Base-by-base conservation (phyloP, 495 filamentous ascomycete species). In the Cercophora newfieldiana region DNA sequence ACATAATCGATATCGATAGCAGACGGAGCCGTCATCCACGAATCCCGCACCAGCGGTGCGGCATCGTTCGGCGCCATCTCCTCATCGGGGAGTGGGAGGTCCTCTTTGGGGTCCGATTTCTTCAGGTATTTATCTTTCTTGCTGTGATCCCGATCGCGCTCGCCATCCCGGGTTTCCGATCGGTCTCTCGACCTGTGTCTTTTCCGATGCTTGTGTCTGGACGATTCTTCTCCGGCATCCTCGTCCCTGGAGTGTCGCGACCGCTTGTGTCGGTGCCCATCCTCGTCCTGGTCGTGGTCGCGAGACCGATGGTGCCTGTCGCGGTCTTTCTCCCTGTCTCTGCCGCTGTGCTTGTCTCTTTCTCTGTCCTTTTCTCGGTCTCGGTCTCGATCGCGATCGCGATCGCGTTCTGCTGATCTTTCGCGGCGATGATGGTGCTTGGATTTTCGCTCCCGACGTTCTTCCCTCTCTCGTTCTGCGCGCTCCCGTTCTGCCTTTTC, bases 1-100 rank as follows among this genome's bases (percentile, higher is more conserved):
- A 91, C 88, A 73, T 95, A 97, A 68, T 97, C 93, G 61, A 97
- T 82, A 57, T 94, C 92, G 19, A 93, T 74, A 0, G 87, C 87
- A 6, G 90, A 90, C 0, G 95, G 94, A 2, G 88, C 89, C 68
- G 94, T 86, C 96, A 99, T 99, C 95, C 95, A 99, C 4, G 90
- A 86, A 78, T 97, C 96, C 63, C 95, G 79, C 30, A 71, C 69
- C 5, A 78, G 66, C 0, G 74, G 71, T 31, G 54, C 59, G 22
- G 70, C 55, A 30, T 74, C 72, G 22, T 59, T 72, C 1, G 78
- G 65, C 21, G 68, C 72, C 64, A 67, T 69, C 56, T 85, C 80
- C 26, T 82, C 80, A 55, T 82, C 76, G 3, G 77, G 83, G 33
- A 82, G 65, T 19, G 77, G 80, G 4, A 82, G 66, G 59, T 83